These are phyloP conservation scores for Coprinopsis marcescibilis DNA, from an alignment of 768 basidiomycete genomes.

Conservation along the genomic window DNA sequence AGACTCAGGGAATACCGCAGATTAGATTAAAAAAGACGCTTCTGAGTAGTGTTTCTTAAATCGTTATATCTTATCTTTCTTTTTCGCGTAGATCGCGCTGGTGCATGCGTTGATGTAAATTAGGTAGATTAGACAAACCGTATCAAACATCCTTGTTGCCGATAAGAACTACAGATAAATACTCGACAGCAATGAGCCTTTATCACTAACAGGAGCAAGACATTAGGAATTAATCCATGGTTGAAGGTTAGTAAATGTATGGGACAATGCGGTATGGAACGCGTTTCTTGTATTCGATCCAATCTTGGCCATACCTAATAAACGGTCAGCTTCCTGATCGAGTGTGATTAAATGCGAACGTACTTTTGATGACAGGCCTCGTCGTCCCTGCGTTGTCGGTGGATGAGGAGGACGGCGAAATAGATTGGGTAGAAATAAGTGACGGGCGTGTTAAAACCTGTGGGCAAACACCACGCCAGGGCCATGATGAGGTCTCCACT, in stretches of 20 bases:
- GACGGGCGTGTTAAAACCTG: conserved; percentile 86
- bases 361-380: conserved; percentile 87
- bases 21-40: no score
- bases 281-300: conserved; percentile 82
- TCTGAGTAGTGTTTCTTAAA: background rate
- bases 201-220: background rate
- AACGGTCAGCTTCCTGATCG: background rate
- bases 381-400: conserved; percentile 88
- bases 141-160: no score
- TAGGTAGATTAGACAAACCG: no score
- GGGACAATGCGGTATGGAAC: conserved; percentile 87
- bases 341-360: conserved; percentile 19
- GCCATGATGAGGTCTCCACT: conserved; percentile 89
- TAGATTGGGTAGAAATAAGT: conserved; percentile 94
- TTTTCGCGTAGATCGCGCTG: no score
- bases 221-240: background rate
- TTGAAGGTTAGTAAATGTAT: conserved; percentile 69
- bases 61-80: no score
- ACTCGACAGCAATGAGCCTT: no score
- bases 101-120: no score
- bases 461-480: conserved; percentile 89
- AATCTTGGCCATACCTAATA: conserved; percentile 85
- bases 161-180: no score
- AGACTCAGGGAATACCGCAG: no score
- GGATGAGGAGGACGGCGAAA: conserved; percentile 84